These are phyloP conservation scores for Gaultheria prostrata DNA, from an alignment of 148 eudicot species.

Conservation along the genomic window DNA sequence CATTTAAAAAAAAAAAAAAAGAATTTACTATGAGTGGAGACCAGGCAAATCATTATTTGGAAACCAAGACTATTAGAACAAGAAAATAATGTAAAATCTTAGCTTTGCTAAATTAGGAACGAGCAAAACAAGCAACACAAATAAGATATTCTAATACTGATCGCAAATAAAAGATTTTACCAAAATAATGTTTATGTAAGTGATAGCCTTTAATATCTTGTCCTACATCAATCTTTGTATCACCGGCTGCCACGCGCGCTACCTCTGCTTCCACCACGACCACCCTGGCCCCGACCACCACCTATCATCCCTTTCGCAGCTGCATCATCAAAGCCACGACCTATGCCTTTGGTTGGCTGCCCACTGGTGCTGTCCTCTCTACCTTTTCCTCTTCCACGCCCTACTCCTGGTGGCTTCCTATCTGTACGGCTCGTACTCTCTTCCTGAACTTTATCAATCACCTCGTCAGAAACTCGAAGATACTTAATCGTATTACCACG, in stretches of 20 bases:
- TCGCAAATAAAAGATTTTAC: too few relatives aligned
- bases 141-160: too few relatives aligned
- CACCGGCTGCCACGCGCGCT: constrained; percentile 13
- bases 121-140: too few relatives aligned
- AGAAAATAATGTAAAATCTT: too few relatives aligned
- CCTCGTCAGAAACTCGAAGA: constrained; percentile 63
- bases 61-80: too few relatives aligned
- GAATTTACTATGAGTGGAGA: too few relatives aligned
- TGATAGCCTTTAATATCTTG: too few relatives aligned
- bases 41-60: too few relatives aligned
- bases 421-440: constrained; percentile 68
- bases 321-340: constrained; percentile 35
- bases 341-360: constrained; percentile 49
- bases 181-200: too few relatives aligned
- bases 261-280: constrained; percentile 41
- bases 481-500: constrained; percentile 85
- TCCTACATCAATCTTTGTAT: not conserved
- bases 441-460: constrained; percentile 83
- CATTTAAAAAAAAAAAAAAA: too few relatives aligned
- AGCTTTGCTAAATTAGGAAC: too few relatives aligned
- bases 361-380: constrained; percentile 67
- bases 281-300: constrained; percentile 51
- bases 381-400: constrained; percentile 87
- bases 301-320: too few relatives aligned
- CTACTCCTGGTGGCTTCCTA: constrained; percentile 87